A percentile compares a stretch with the other conserved stretches of the same genome.
Conservation (phyloP, 1,284 basidiomycete genomes). For the Apiotrichum laibachii region DNA sequence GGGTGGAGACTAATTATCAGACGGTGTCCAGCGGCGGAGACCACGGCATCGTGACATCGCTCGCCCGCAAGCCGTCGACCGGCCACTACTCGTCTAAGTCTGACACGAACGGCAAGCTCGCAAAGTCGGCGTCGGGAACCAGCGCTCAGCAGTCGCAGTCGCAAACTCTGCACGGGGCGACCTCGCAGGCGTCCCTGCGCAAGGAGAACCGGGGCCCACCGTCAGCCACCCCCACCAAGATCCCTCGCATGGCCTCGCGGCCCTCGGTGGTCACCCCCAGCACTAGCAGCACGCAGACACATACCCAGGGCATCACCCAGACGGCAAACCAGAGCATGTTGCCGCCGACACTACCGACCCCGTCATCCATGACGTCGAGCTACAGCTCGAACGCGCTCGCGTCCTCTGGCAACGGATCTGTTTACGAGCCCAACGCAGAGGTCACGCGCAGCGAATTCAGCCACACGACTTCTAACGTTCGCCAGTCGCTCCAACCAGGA, state of each 20-base stretch:
- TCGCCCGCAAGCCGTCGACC: constrained; percentile 35
- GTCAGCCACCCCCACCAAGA: constrained; percentile 72
- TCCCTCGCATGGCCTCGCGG: constrained; percentile 79
- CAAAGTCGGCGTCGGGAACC: constrained; percentile 74
- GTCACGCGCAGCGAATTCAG: constrained; percentile 15
- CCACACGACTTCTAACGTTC: constrained; percentile 1
- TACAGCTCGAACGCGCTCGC: constrained; percentile 16
- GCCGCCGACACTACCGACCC: constrained; percentile 30
- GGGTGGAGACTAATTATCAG: constrained; percentile 52
- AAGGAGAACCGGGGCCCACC: constrained; percentile 29
- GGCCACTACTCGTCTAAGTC: constrained; percentile 16
- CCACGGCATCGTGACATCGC: constrained; percentile 32
- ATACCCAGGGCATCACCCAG: constrained; percentile 1
- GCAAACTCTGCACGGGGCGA: constrained; percentile 62
- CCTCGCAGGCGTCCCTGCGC: constrained; percentile 30
- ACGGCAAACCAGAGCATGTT: constrained; percentile 22
- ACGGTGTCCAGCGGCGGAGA: constrained; percentile 74
- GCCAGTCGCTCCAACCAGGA: constrained; percentile 19
- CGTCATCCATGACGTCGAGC: constrained; percentile 16
- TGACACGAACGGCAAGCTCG: constrained; percentile 31
- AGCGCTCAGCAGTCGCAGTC: constrained; percentile 37
- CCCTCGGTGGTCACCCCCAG: constrained; percentile 23
- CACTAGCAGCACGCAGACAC: constrained; percentile 7
- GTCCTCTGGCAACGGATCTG: constrained; percentile 7
- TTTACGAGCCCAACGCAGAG: constrained; percentile 9